Base-by-base conservation (phyloP, 257 asterid genomes). In the Eustoma russellianum region DNA sequence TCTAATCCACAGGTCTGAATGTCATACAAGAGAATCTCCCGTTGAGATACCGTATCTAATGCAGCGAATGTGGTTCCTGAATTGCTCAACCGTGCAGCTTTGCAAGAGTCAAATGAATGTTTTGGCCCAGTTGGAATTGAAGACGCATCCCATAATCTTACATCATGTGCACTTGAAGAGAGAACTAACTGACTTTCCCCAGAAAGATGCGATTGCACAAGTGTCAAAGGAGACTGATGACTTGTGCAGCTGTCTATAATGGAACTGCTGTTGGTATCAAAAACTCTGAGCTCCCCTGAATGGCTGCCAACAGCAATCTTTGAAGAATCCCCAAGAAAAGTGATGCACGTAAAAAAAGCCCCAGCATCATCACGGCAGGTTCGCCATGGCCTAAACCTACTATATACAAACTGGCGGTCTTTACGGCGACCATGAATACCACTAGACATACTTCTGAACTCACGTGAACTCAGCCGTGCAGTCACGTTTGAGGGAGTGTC, bases 381-480 rank as follows among this genome's bases (percentile, higher is more conserved):
- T 69, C 99, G 65, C 97, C 99, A 92, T 5, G 99, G 99, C 69
- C 99, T 76, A 73, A 92, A 88, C 65, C 99, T 78, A 68, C 95
- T 81, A 52, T 85, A 92, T 30, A 88, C 94, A 41, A 88, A 88
- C 53, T 92, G 99, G 11, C 95, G 86, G 68, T 92, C 99, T 78
- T 80, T 92, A 49, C 95, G 95, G 60, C 78, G 74, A 53, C 97
- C 95, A 41, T 88, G 93, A 35, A 74, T 74, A 40, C 97, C 90
- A 28, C 95, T 90, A 57, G 81, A 79, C 76, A 63, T 73, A 53
- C 81, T 79, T 74, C 87, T 68, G 70, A 79, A 92, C 64, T 92
- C 95, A 55, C 99, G 95, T 6, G 85, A 72, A 67, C 90, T 83
- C 18, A 88, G 93, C 50, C 99, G 87, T 40, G 97, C 68, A 6